phyloP scores from a whole-genome alignment of 1,139 yeast species.

The Entelexis paramagnoliae region DNA sequence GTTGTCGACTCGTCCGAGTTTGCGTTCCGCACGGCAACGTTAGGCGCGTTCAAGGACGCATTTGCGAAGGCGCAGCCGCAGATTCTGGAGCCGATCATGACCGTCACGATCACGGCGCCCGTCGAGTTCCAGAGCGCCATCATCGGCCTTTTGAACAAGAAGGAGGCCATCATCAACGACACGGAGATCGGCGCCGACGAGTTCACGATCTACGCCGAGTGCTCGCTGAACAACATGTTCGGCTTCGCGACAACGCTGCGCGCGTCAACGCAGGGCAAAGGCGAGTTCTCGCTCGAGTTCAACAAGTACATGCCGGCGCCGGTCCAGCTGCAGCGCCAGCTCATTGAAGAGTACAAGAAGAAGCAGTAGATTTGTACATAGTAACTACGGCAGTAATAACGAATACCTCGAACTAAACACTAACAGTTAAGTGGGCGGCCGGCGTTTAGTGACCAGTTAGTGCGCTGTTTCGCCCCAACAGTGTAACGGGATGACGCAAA shows the following conservation, averaged over 20 bases:
- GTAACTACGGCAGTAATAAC: neutral
- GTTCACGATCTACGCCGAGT: conserved; percentile 85
- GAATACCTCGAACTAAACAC: too few species aligned
- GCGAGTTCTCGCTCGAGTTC: conserved; percentile 93
- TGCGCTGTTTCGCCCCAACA: too few species aligned
- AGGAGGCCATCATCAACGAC: conserved; percentile 85
- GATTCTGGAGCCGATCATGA: conserved; percentile 92
- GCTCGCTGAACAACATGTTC: conserved; percentile 89
- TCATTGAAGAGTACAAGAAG: conserved; percentile 75
- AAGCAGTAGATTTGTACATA: conserved; percentile 30
- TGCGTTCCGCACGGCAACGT: conserved; percentile 88
- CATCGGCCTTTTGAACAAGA: conserved; percentile 82
- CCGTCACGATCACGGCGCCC: conserved; percentile 86
- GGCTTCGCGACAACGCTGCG: conserved; percentile 93
- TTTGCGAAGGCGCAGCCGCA: conserved; percentile 77
- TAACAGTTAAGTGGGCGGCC: too few species aligned
- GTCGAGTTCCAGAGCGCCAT: conserved; percentile 91
- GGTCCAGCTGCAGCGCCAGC: conserved; percentile 80
- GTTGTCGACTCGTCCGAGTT: conserved; percentile 94
- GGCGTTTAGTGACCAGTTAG: too few species aligned
- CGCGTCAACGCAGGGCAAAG: conserved; percentile 98
- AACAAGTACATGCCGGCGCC: conserved; percentile 85
- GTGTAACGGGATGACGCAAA: too few species aligned
- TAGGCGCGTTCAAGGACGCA: conserved; percentile 86
- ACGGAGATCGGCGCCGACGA: conserved; percentile 93